A percentile compares a stretch with the other conserved stretches of the same genome.
phyloP scores from a whole-genome alignment of 441 rosid genomes.

The Manihot esculenta region DNA sequence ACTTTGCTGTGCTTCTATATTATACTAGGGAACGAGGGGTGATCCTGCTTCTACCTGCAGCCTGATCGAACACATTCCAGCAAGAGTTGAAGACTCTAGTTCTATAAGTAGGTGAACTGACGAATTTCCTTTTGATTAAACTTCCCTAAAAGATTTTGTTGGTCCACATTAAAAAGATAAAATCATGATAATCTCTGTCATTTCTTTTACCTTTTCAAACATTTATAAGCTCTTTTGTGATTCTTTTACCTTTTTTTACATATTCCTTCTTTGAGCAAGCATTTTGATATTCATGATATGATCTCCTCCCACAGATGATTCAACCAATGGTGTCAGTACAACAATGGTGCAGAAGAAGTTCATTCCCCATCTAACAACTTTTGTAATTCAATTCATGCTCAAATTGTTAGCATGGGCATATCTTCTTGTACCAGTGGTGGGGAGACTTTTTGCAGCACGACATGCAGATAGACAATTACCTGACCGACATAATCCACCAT shows the following conservation, averaged over 20 bases:
- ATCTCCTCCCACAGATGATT: slow-evolving; percentile 45
- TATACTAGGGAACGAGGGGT: slow-evolving; percentile 40
- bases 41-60: slow-evolving; percentile 32
- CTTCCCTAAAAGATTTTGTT: slow-evolving; percentile 3
- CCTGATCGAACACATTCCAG: slow-evolving; percentile 32
- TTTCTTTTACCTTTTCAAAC: neutral
- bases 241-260: neutral
- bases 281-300: slow-evolving; percentile 17
- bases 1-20: slow-evolving; percentile 10
- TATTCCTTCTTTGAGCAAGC: slow-evolving; percentile 6
- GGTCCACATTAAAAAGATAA: slow-evolving; percentile 13
- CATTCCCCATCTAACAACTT: slow-evolving; percentile 36
- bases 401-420: slow-evolving; percentile 53
- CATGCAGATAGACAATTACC: slow-evolving; percentile 27
- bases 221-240: neutral
- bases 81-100: slow-evolving; percentile 42
- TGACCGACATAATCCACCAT: slow-evolving; percentile 37
- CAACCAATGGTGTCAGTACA: slow-evolving; percentile 29
- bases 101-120: slow-evolving; percentile 47
- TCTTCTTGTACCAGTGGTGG: slow-evolving; percentile 45
- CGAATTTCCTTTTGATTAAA: slow-evolving; percentile 11
- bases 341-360: slow-evolving; percentile 38
- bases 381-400: slow-evolving; percentile 37
- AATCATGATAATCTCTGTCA: neutral
- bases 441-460: slow-evolving; percentile 43